Percentiles rank a stretch among this genome's conserved stretches.
Conservation (phyloP, 1,284 basidiomycete species). For the Boletus holoroseus region DNA sequence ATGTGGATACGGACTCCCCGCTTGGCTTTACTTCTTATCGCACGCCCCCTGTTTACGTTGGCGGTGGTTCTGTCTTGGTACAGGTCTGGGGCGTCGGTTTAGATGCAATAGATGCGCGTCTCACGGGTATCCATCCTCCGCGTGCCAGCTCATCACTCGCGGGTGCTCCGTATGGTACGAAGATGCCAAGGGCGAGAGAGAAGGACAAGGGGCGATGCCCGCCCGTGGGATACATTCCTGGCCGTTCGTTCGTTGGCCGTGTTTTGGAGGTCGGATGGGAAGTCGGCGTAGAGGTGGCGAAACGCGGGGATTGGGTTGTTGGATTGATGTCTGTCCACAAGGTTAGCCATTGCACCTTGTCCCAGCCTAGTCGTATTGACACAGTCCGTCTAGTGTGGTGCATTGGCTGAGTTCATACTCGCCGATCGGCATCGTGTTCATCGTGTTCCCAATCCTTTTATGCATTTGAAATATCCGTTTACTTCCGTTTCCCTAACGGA, state of each 20-base stretch:
- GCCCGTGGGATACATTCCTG: conserved; percentile 68
- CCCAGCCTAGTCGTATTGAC: conserved; percentile 9
- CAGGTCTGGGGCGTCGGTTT: conserved; percentile 83
- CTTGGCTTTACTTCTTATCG: conserved; percentile 62
- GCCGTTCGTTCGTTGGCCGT: conserved; percentile 76
- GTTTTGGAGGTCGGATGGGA: conserved; percentile 77
- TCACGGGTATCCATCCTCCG: conserved; percentile 43
- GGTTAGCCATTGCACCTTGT: conserved; percentile 42
- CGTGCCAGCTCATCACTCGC: conserved; percentile 13
- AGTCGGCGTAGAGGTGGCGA: conserved; percentile 57
- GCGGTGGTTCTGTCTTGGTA: conserved; percentile 63
- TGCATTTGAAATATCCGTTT: conserved; percentile 20
- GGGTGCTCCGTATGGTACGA: conserved; percentile 24
- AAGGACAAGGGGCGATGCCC: conserved; percentile 34
- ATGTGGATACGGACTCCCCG: conserved; percentile 28
- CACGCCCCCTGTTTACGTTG: conserved; percentile 68
- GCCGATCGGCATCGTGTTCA: conserved; percentile 74
- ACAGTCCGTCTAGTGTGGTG: conserved; percentile 55
- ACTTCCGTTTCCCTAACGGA: conserved; percentile 6
- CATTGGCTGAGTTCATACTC: conserved; percentile 77
- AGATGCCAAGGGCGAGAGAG: conserved; percentile 28
- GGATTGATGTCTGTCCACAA: conserved; percentile 73
- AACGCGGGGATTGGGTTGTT: conserved; percentile 78
- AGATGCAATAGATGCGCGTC: conserved; percentile 62
- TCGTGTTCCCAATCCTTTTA: conserved; percentile 57